These are phyloP conservation scores for Collybiopsis luxurians DNA, from an alignment of 768 basidiomycete species.

Conservation along the genomic window DNA sequence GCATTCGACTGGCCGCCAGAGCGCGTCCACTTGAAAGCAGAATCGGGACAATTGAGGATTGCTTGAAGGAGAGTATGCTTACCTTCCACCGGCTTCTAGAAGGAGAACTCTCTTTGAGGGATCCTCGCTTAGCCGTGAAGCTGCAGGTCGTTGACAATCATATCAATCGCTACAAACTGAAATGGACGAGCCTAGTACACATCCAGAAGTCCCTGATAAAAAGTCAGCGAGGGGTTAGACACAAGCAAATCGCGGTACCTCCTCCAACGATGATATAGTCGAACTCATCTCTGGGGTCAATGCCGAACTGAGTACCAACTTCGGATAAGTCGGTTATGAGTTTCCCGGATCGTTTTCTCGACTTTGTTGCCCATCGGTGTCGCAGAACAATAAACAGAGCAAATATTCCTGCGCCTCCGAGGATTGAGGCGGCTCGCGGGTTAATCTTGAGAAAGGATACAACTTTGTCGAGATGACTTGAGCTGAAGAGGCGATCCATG, in stretches of 20 bases:
- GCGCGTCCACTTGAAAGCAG: slow-evolving; percentile 35
- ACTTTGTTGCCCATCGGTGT: slow-evolving; percentile 16
- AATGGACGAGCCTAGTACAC: slow-evolving; percentile 31
- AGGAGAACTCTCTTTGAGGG: slow-evolving; percentile 48
- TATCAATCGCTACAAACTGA: background rate
- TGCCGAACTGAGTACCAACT: slow-evolving; percentile 16
- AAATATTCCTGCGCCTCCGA: slow-evolving; percentile 11
- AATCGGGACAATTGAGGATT: slow-evolving; percentile 2
- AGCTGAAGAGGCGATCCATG: too few relatives aligned
- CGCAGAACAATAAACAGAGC: slow-evolving; percentile 23
- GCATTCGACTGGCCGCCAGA: slow-evolving; percentile 36
- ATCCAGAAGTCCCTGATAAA: slow-evolving; percentile 53
- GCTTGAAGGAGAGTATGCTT: background rate
- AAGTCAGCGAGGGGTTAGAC: background rate
- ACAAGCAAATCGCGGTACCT: slow-evolving; percentile 27
- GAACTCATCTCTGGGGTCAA: slow-evolving; percentile 24
- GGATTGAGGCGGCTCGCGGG: background rate
- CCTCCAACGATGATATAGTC: slow-evolving; percentile 56
- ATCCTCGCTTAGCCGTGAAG: slow-evolving; percentile 55
- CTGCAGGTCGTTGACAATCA: slow-evolving; percentile 15
- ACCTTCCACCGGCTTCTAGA: slow-evolving; percentile 63
- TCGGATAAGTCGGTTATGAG: slow-evolving; percentile 11
- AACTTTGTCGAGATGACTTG: background rate
- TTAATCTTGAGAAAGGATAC: background rate
- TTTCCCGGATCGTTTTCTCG: background rate